Percentiles rank a stretch among this genome's conserved stretches.
These are phyloP conservation scores for Vitis labrusca DNA, from an alignment of 164 flowering plant species.

Conservation along the genomic window DNA sequence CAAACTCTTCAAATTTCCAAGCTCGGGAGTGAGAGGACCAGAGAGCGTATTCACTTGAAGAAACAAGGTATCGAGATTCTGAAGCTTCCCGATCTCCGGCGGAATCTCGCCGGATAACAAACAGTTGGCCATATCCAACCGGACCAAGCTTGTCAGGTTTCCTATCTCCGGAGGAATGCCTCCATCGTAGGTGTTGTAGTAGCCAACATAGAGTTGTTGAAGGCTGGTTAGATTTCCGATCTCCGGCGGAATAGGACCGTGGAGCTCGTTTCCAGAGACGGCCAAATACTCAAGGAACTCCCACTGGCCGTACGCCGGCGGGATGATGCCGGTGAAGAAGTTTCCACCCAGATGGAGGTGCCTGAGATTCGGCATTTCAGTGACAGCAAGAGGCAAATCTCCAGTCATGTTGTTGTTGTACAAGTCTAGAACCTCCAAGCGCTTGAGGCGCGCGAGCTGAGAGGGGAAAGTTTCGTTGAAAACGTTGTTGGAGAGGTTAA, in stretches of 20 bases:
- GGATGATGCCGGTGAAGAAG: slow-evolving; percentile 72
- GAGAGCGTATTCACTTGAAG: slow-evolving; percentile 80
- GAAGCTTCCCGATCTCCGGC: slow-evolving; percentile 61
- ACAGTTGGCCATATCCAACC: slow-evolving; percentile 87
- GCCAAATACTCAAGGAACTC: slow-evolving; percentile 75
- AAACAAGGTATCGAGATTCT: slow-evolving; percentile 79
- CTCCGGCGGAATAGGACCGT: slow-evolving; percentile 68
- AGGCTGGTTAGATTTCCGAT: slow-evolving; percentile 71
- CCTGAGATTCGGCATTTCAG: slow-evolving; percentile 42
- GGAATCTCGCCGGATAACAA: slow-evolving; percentile 79
- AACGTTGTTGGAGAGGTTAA: slow-evolving; percentile 79
- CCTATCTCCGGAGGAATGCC: slow-evolving; percentile 83
- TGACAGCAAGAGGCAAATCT: slow-evolving; percentile 47
- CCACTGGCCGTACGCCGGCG: slow-evolving; percentile 65
- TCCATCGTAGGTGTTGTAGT: slow-evolving; percentile 67
- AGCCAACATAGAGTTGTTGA: slow-evolving; percentile 77
- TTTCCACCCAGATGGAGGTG: slow-evolving; percentile 91
- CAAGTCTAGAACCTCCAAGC: slow-evolving; percentile 60
- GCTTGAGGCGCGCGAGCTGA: slow-evolving; percentile 35
- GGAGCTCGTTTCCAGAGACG: slow-evolving; percentile 84
- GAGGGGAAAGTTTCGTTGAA: slow-evolving; percentile 63
- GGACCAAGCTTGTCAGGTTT: slow-evolving; percentile 53
- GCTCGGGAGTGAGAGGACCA: slow-evolving; percentile 58
- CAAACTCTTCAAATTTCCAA: slow-evolving; percentile 68
- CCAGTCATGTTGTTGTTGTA: slow-evolving; percentile 91